Base-by-base conservation (phyloP, 2,329 filamentous ascomycete species). In the Diplodia intermedia region DNA sequence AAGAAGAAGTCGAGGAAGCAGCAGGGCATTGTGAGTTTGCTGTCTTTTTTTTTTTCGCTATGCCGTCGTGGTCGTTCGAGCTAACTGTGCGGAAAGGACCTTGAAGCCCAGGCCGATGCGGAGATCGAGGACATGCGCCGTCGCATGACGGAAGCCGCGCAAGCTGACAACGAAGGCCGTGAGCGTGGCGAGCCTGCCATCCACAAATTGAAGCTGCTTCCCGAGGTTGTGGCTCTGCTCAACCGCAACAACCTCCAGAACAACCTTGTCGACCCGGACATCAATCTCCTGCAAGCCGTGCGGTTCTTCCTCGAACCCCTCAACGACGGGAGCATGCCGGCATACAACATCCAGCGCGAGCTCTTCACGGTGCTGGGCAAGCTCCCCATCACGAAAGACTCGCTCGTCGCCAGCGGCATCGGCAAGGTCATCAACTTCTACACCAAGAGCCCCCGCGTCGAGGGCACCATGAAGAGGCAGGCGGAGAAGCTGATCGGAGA, bases 361-460 rank as follows among this genome's bases (percentile, higher is more conserved):
- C 88, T 99, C 53, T 95, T 99, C 78, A 87, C 88, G 31, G 91
- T 92, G 29, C 85, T 99, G 47, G 87, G 86, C 20, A 90, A 89
- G 74, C 86, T 98, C 5, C 93, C 93, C 6, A 93, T 98, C 72
- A 91, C 93, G 77, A 97, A 97, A 77, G 95, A 98, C 74, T 87
- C 91, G 1, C 86, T 99, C 15, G 86, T 96, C 26, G 94, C 93
- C 71, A 97, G 92, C 73, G 94, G 94, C 23, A 95, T 99, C 71
- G 95, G 95, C 76, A 97, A 97, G 79, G 93, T 99, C 57, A 91
- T 97, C 65, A 88, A 97, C 70, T 99, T 97, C 82, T 99, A 99
- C 82, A 97, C 94, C 62, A 94, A 94, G 81, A 97, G 92, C 83
- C 96, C 94, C 82, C 90, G 92, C 72, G 91, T 94, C 0, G 92